phyloP scores from a whole-genome alignment of 169 alveolate species.

The Cryptosporidium bovis region DNA sequence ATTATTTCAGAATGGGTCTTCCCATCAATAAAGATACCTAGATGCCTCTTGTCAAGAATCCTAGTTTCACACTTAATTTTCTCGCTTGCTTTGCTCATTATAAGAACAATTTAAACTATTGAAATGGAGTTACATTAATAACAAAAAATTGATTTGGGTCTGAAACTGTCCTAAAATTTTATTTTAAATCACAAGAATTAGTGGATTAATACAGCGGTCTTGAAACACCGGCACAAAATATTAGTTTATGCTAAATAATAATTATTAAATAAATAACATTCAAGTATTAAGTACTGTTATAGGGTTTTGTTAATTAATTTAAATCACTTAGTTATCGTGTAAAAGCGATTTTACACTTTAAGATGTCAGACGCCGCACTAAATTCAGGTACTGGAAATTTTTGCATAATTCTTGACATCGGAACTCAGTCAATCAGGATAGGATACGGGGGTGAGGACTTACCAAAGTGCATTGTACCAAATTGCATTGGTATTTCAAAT shows the following conservation, averaged over 20 bases:
- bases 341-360: not conserved
- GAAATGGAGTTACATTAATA: too few species aligned
- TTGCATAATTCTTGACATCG: conserved; percentile 55
- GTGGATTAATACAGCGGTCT: too few species aligned
- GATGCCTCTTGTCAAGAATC: conserved; percentile 19
- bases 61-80: conserved; percentile 12
- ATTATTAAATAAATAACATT: too few species aligned
- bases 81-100: not conserved
- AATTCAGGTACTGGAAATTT: conserved; percentile 28
- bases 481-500: conserved; percentile 46
- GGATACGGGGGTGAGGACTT: conserved; percentile 73
- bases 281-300: too few species aligned
- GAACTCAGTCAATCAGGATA: conserved; percentile 55
- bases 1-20: conserved; percentile 64
- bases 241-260: too few species aligned
- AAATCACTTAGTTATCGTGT: too few species aligned
- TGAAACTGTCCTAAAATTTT: too few species aligned
- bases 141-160: too few species aligned
- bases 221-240: too few species aligned
- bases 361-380: not conserved
- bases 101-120: too few species aligned
- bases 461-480: conserved; percentile 50
- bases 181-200: too few species aligned
- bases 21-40: conserved; percentile 19
- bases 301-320: too few species aligned